A percentile compares a stretch with the other conserved stretches of the same genome.
Evolutionary conservation across 176 grass and related monocot species (phyloP).

Genomic region (Ensete glaucum): DNA sequence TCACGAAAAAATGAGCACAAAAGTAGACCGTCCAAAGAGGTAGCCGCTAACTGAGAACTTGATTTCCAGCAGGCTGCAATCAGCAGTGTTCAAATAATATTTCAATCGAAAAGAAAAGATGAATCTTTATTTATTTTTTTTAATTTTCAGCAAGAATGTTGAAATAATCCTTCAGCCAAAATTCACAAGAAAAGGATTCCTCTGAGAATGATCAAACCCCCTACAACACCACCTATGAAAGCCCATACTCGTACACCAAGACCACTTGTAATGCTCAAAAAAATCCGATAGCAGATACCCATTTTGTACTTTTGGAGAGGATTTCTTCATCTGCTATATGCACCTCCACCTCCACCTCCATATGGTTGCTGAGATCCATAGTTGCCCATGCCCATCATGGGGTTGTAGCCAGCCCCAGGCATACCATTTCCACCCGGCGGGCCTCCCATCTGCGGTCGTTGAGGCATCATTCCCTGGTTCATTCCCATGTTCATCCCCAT

Average conservation of each 20-base stretch:
- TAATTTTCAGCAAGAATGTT: slow-evolving; percentile 46
- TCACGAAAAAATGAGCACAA: no score
- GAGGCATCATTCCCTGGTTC: slow-evolving; percentile 47
- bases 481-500: slow-evolving; percentile 40
- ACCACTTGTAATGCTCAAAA: slow-evolving; percentile 15
- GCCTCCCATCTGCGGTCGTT: slow-evolving; percentile 60
- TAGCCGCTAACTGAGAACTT: no score
- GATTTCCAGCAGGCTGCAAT: no score
- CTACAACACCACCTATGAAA: neutral
- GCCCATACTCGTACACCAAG: slow-evolving; percentile 18
- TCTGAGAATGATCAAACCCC: slow-evolving; percentile 6
- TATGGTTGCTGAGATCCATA: slow-evolving; percentile 75
- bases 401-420: slow-evolving; percentile 69
- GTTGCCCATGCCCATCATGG: slow-evolving; percentile 46
- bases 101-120: neutral
- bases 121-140: slow-evolving; percentile 37
- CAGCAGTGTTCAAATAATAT: no score
- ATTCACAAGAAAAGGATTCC: slow-evolving; percentile 21
- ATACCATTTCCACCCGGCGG: slow-evolving; percentile 38
- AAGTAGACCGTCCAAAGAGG: no score
- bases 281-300: neutral
- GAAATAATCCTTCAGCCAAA: slow-evolving; percentile 37
- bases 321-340: slow-evolving; percentile 53
- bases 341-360: slow-evolving; percentile 38
- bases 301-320: neutral